Conservation (phyloP, 345 rosid species). For the Hibiscus tridactylites region DNA sequence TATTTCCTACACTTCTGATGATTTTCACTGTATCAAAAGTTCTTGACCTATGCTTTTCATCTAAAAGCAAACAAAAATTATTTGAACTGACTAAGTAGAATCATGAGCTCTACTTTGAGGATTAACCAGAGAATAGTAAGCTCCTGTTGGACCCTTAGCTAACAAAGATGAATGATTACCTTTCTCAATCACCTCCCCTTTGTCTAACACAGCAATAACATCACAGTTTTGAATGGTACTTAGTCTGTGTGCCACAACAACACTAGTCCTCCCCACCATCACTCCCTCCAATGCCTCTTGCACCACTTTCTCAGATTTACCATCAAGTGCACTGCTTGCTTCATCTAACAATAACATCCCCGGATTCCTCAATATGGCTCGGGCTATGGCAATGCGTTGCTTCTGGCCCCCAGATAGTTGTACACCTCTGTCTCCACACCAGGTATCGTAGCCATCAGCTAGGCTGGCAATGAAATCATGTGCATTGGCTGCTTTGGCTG, state of each 20-base stretch:
- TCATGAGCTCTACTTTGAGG: slow-evolving; percentile 26
- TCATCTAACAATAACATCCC: slow-evolving; percentile 47
- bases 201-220: slow-evolving; percentile 39
- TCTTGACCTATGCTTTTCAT: too few relatives aligned
- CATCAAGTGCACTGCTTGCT: neutral
- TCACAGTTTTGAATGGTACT: slow-evolving; percentile 58
- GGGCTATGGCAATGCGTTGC: slow-evolving; percentile 51
- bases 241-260: slow-evolving; percentile 12
- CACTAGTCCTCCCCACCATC: slow-evolving; percentile 2
- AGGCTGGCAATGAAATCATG: slow-evolving; percentile 55
- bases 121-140: neutral
- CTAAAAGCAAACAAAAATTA: neutral
- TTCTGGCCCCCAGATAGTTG: slow-evolving; percentile 66
- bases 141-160: neutral
- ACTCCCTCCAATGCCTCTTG: neutral
- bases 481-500: slow-evolving; percentile 53
- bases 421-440: slow-evolving; percentile 49
- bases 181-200: slow-evolving; percentile 52
- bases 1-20: too few relatives aligned
- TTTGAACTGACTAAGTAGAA: neutral
- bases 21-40: neutral
- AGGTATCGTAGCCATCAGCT: slow-evolving; percentile 44
- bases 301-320: neutral
- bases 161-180: slow-evolving; percentile 49
- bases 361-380: slow-evolving; percentile 53